A percentile compares a stretch with the other conserved stretches of the same genome.
Conservation (phyloP, 164 flowering plant genomes). For the Nymphaea colorata region DNA sequence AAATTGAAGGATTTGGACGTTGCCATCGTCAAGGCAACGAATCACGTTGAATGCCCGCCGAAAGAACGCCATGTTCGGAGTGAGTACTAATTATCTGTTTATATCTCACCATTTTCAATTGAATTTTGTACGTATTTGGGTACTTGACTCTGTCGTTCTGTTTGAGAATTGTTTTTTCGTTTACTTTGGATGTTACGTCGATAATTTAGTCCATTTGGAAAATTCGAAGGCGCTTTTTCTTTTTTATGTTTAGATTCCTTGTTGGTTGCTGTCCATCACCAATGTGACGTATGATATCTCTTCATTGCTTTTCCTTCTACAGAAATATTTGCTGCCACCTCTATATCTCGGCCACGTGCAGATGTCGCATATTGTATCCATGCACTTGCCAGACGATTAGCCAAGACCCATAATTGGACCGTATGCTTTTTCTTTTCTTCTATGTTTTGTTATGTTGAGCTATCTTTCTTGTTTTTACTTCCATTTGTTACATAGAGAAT, state of each 20-base stretch:
- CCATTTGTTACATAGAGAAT: not conserved
- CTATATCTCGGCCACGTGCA: constrained; percentile 68
- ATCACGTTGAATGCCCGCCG: constrained; percentile 78
- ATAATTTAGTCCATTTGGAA: too few relatives aligned
- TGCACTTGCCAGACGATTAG: constrained; percentile 68
- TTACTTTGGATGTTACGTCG: too few relatives aligned
- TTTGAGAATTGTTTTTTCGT: too few relatives aligned
- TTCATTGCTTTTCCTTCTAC: constrained; percentile 5
- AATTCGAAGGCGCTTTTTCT: too few relatives aligned
- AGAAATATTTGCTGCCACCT: constrained; percentile 74
- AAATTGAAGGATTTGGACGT: constrained; percentile 28
- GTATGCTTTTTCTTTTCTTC: constrained; percentile 21
- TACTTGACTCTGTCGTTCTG: not conserved
- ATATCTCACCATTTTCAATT: not conserved
- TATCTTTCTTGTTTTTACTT: too few relatives aligned
- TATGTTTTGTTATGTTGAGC: too few relatives aligned
- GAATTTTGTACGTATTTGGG: not conserved
- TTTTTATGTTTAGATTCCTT: not conserved
- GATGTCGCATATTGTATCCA: constrained; percentile 95
- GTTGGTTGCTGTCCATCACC: not conserved
- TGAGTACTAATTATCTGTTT: constrained; percentile 15
- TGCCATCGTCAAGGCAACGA: constrained; percentile 80
- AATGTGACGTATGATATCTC: not conserved
- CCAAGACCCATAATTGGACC: constrained; percentile 79
- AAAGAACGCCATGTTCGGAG: constrained; percentile 77